Conservation (phyloP, 352 stramenopile species). For the Phytopythium litorale region DNA sequence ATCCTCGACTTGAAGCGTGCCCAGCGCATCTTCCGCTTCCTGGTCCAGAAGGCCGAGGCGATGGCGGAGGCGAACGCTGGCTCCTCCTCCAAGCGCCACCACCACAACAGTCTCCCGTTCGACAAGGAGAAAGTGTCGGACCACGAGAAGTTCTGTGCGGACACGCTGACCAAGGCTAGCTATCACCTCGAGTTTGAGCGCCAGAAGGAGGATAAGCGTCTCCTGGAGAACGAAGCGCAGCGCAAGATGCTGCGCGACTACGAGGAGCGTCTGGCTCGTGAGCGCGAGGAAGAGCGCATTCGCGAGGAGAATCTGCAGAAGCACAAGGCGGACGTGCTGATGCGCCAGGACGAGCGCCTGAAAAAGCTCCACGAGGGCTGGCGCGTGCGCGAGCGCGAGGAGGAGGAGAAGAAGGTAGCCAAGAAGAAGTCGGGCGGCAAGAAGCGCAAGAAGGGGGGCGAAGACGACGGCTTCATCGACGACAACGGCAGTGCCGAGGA, state of each 20-base stretch:
- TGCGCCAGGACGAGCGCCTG: slow-evolving; percentile 81
- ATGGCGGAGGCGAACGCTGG: slow-evolving; percentile 7
- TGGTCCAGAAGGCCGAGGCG: slow-evolving; percentile 65
- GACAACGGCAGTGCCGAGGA: slow-evolving; percentile 52
- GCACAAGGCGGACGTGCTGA: slow-evolving; percentile 61
- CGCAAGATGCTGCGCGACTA: slow-evolving; percentile 79
- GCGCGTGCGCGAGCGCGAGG: slow-evolving; percentile 77
- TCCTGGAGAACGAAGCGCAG: slow-evolving; percentile 75
- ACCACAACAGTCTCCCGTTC: slow-evolving; percentile 46
- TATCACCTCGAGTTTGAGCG: slow-evolving; percentile 89
- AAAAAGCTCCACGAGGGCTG: slow-evolving; percentile 80
- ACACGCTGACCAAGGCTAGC: slow-evolving; percentile 84
- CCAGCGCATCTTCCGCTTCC: slow-evolving; percentile 79
- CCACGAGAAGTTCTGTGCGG: slow-evolving; percentile 84
- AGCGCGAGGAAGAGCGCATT: slow-evolving; percentile 46
- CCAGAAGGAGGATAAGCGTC: slow-evolving; percentile 83
- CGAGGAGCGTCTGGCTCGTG: slow-evolving; percentile 68
- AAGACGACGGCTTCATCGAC: slow-evolving; percentile 70
- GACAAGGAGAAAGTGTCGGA: slow-evolving; percentile 87
- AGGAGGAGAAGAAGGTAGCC: slow-evolving; percentile 78
- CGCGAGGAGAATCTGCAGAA: slow-evolving; percentile 60
- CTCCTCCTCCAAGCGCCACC: slow-evolving; percentile 31
- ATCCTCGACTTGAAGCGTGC: slow-evolving; percentile 84
- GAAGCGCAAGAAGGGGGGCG: slow-evolving; percentile 78
- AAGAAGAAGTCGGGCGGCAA: slow-evolving; percentile 69